phyloP scores from a whole-genome alignment of 495 filamentous ascomycete species.

The Trichocladium antarcticum region DNA sequence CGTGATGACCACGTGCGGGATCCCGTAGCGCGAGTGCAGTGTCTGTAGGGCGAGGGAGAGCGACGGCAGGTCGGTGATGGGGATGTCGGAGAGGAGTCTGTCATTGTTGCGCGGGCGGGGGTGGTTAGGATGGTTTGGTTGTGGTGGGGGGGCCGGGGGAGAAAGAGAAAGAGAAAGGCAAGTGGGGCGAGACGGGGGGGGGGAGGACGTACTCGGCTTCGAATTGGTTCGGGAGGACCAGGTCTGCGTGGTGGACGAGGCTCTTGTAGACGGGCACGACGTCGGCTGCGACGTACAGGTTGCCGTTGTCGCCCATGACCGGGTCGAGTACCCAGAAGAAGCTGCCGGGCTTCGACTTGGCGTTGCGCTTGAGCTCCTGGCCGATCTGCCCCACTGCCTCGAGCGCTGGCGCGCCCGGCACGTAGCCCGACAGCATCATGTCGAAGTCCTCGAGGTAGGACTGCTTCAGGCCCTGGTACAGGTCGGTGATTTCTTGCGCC shows the following conservation, averaged over 20 bases:
- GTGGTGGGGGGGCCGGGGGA: background rate
- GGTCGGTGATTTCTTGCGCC: constrained; percentile 68
- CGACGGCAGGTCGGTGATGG: constrained; percentile 63
- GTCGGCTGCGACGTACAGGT: constrained; percentile 78
- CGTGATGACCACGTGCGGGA: constrained; percentile 90
- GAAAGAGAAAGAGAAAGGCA: too few species aligned
- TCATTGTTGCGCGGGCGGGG: background rate
- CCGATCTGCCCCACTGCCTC: constrained; percentile 76
- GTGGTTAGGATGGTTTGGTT: background rate
- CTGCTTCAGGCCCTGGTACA: constrained; percentile 75
- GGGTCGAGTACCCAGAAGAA: constrained; percentile 99
- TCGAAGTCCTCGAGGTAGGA: constrained; percentile 76
- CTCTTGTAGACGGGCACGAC: constrained; percentile 84
- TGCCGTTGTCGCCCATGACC: constrained; percentile 94
- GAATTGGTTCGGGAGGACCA: constrained; percentile 94
- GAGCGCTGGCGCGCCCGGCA: constrained; percentile 72
- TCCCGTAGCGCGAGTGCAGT: constrained; percentile 61
- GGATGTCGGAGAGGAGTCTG: constrained; percentile 70
- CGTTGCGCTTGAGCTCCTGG: constrained; percentile 60
- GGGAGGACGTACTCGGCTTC: constrained; percentile 68
- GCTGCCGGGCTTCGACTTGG: constrained; percentile 49
- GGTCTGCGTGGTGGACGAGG: constrained; percentile 66
- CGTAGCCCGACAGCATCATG: constrained; percentile 87
- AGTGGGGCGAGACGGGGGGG: too few species aligned
- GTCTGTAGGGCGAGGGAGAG: constrained; percentile 61